Percentiles rank a stretch among this genome's conserved stretches.
phyloP scores from a whole-genome alignment of 2,329 filamentous ascomycete genomes.

The Aspergillus fischeri region DNA sequence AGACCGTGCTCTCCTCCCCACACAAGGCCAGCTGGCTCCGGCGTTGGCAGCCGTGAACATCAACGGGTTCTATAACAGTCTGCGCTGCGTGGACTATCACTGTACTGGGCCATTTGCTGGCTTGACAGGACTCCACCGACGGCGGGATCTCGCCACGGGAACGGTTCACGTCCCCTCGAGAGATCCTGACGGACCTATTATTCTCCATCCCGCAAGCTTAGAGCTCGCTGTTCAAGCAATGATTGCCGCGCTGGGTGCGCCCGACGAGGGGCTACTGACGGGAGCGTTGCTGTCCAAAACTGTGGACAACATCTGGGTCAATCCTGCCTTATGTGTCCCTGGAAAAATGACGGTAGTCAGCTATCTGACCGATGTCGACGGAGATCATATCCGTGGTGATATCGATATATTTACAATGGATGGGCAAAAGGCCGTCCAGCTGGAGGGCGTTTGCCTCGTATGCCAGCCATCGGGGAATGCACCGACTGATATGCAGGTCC shows the following conservation, averaged over 20 bases:
- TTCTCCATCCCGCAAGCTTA: conserved; percentile 14
- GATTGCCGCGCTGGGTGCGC: conserved; percentile 15
- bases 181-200: background rate
- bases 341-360: background rate
- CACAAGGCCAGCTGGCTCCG: background rate
- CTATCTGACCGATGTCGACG: background rate
- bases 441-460: background rate
- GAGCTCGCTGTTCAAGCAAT: conserved; percentile 25
- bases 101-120: conserved; percentile 1
- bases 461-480: background rate
- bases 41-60: background rate
- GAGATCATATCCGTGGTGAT: conserved; percentile 1
- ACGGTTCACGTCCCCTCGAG: background rate
- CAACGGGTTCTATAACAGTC: background rate
- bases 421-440: background rate
- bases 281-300: conserved; percentile 9
- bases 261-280: conserved; percentile 11
- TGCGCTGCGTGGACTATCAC: background rate
- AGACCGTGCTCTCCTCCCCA: background rate
- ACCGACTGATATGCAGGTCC: background rate
- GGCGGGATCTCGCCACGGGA: background rate
- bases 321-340: background rate
- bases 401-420: background rate
- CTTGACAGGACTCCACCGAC: background rate
- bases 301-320: conserved; percentile 8